phyloP scores from a whole-genome alignment of 345 rosid genomes.

The Gossypium ekmanianum region DNA sequence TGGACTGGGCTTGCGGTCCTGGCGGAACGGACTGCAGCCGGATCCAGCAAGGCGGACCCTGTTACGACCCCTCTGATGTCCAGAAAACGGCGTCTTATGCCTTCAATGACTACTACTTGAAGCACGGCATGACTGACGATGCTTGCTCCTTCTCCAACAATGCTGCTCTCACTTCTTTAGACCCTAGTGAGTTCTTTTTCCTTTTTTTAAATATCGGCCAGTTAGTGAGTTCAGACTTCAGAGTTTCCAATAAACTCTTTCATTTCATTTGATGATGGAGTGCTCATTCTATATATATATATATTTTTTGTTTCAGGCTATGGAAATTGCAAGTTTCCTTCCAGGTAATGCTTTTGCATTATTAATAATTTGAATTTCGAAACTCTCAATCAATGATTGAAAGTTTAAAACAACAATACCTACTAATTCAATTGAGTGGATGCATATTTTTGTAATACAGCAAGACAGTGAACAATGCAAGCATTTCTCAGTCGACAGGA shows the following conservation, averaged over 20 bases:
- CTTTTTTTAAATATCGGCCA: background rate
- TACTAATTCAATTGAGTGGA: background rate
- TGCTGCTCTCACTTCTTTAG: slow-evolving; percentile 68
- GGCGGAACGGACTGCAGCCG: slow-evolving; percentile 60
- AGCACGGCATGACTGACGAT: slow-evolving; percentile 64
- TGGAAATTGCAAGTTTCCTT: slow-evolving; percentile 62
- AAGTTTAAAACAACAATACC: background rate
- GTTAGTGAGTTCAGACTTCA: background rate
- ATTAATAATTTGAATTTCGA: background rate
- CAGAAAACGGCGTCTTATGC: slow-evolving; percentile 64
- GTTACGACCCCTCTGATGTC: slow-evolving; percentile 56
- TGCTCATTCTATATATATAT: background rate
- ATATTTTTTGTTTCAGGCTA: slow-evolving; percentile 46
- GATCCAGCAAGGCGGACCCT: slow-evolving; percentile 64
- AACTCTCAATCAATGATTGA: background rate
- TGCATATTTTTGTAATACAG: slow-evolving; percentile 31
- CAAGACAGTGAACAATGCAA: slow-evolving; percentile 43
- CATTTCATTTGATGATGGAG: background rate
- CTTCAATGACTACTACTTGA: slow-evolving; percentile 72
- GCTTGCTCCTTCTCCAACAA: slow-evolving; percentile 62
- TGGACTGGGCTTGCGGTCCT: slow-evolving; percentile 78
- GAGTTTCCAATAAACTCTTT: background rate
- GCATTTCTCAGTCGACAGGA: slow-evolving; percentile 33
- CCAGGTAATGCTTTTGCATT: slow-evolving; percentile 45
- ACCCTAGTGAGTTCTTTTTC: slow-evolving; percentile 55